A percentile compares a stretch with the other conserved stretches of the same genome.
These are phyloP conservation scores for Lachancea cidri DNA, from an alignment of 805 yeast genomes.

Conservation along the genomic window DNA sequence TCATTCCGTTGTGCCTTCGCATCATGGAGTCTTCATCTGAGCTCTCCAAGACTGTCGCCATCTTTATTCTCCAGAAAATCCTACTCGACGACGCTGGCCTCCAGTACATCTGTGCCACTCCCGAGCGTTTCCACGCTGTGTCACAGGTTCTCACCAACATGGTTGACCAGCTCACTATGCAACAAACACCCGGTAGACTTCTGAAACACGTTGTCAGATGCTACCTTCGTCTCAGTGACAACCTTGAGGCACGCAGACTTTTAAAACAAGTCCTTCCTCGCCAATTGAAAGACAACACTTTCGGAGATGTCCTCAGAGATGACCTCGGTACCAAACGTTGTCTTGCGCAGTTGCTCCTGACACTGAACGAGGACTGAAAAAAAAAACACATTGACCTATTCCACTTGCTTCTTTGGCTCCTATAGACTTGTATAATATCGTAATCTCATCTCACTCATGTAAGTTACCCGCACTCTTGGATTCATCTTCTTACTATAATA, in stretches of 20 bases:
- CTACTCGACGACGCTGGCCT: constrained; percentile 88
- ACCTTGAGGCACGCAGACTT: constrained; percentile 84
- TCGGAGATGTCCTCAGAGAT: constrained; percentile 70
- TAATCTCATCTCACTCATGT: not conserved
- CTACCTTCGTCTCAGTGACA: constrained; percentile 84
- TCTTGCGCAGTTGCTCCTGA: constrained; percentile 72
- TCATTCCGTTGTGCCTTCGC: constrained; percentile 88
- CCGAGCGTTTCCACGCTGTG: constrained; percentile 91
- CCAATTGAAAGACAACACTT: constrained; percentile 70
- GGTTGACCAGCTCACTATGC: constrained; percentile 77
- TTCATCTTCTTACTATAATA: not conserved
- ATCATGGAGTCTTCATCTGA: constrained; percentile 96
- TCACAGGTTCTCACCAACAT: constrained; percentile 79
- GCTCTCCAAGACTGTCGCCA: constrained; percentile 91
- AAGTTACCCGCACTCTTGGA: not conserved
- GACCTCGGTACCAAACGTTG: constrained; percentile 87
- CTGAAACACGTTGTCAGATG: constrained; percentile 93
- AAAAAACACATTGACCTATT: not conserved
- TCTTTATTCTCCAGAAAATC: constrained; percentile 90
- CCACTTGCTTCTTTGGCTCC: not conserved
- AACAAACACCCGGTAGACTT: constrained; percentile 70
- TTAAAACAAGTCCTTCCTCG: constrained; percentile 80
- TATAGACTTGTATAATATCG: not conserved
- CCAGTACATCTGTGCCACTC: constrained; percentile 89
- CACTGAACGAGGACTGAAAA: constrained; percentile 43